phyloP scores from a whole-genome alignment of 1,139 yeast species.

The Zygoascus hellenicus region DNA sequence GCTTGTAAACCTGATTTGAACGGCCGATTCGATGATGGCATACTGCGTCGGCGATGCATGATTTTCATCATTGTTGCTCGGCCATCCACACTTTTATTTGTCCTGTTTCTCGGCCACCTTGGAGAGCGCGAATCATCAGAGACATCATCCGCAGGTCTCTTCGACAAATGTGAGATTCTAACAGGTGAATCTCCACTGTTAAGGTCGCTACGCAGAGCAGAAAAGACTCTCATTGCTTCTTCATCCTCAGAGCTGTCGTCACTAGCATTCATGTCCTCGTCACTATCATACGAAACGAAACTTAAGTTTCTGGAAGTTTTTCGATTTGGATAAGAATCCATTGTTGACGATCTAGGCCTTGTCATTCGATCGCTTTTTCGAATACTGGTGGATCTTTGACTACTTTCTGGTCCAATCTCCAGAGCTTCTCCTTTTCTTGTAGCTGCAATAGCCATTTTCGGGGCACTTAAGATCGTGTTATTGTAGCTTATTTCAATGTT shows the following conservation, averaged over 20 bases:
- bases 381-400: not conserved
- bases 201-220: conserved; percentile 19
- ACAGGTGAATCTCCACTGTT: not conserved
- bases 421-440: conserved; percentile 73
- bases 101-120: not conserved
- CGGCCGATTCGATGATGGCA: conserved; percentile 13
- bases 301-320: not conserved
- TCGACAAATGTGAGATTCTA: too few relatives aligned
- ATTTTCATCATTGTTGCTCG: conserved; percentile 22
- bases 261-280: conserved; percentile 15
- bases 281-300: conserved; percentile 10
- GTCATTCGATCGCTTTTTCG: conserved; percentile 7
- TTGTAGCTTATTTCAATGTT: conserved; percentile 23
- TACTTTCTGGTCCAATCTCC: conserved; percentile 50
- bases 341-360: conserved; percentile 18
- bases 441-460: conserved; percentile 77
- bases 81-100: conserved; percentile 8
- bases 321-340: conserved; percentile 21
- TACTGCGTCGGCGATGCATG: conserved; percentile 25
- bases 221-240: conserved; percentile 24
- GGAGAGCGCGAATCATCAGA: not conserved
- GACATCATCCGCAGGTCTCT: too few relatives aligned
- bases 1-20: conserved; percentile 4
- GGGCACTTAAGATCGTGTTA: conserved; percentile 55
- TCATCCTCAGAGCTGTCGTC: conserved; percentile 25